phyloP scores from a whole-genome alignment of 495 filamentous ascomycete species.

The Articulospora tetracladia region DNA sequence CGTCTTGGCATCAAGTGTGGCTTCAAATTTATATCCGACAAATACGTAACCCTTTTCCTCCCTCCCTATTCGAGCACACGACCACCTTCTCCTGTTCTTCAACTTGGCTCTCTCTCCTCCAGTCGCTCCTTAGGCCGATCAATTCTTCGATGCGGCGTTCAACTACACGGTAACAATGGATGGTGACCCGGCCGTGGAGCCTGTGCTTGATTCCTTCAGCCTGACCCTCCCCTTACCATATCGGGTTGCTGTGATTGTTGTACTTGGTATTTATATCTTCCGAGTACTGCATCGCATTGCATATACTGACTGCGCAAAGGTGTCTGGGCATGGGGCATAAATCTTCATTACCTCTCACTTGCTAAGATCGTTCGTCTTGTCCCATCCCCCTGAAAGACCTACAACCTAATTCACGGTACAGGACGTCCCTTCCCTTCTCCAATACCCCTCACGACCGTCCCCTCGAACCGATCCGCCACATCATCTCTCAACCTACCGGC shows the following conservation, averaged over 20 bases:
- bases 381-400: neutral
- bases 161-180: constrained; percentile 58
- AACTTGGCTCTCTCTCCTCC: constrained; percentile 12
- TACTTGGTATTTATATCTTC: constrained; percentile 57
- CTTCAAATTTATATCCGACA: neutral
- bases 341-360: constrained; percentile 74
- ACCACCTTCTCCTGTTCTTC: constrained; percentile 12
- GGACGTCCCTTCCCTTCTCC: constrained; percentile 76
- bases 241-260: constrained; percentile 72
- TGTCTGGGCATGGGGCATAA: constrained; percentile 87
- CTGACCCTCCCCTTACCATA: constrained; percentile 81
- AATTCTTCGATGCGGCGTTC: constrained; percentile 19
- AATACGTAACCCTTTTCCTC: constrained; percentile 2
- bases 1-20: neutral
- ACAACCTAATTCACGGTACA: constrained; percentile 23
- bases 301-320: constrained; percentile 42
- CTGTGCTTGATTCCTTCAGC: constrained; percentile 81
- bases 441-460: constrained; percentile 67
- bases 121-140: constrained; percentile 21
- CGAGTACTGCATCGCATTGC: neutral
- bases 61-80: neutral
- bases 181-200: constrained; percentile 74
- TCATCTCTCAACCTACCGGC: constrained; percentile 75
- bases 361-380: constrained; percentile 59
- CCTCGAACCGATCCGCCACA: constrained; percentile 59